Base-by-base conservation (phyloP, 192 early-diverging fungal species). In the Linnemannia elongata region DNA sequence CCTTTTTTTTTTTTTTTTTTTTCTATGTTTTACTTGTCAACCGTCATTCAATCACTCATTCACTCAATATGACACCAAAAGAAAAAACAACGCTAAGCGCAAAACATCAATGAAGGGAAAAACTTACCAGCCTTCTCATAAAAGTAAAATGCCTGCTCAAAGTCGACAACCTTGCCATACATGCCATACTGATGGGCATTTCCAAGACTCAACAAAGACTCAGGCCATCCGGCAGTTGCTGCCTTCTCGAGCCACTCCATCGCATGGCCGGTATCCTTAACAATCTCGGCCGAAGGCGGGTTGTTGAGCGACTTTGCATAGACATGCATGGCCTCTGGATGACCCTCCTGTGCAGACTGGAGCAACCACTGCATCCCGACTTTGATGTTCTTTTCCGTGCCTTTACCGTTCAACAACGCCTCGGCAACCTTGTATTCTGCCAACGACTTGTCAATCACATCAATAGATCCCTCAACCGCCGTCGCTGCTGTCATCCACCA, bases 351-450 rank as follows among this genome's bases (percentile, higher is more conserved):
- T 68, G 85, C 85, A 27, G 85, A 87, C 49, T 87, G 85, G 4
- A 74, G 57, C 63, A 87, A 55, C 85, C 85, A 87, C 57, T 83
- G 80, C 55, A 89, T 68, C 0, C 89, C 92, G 49, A 88, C 74
- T 45, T 78, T 71, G n/a, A 78, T 70, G 39, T 90, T 89, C 52
- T 75, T 45, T 44, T 83, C 81, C 18, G 90, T 88, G 22, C 92
- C 92, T 10, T 79, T 75, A n/a, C 92, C 92, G 39, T 82, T 74
- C 52, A 89, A 44, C 72, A 88, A 81, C 77, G 91, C 93, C 60
- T 93, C 92, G 35, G 93, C 93, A 4, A 95, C 90, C 39, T 93
- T 95, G 84, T 92, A 92, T 78, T 93, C 78, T 15, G 93, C 94
- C 88, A 91, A 90, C 24, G 92, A 88, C 86, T 80, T 81, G 72